Conservation (phyloP, 2,329 filamentous ascomycete species). For the Parascedosporium putredinis region DNA sequence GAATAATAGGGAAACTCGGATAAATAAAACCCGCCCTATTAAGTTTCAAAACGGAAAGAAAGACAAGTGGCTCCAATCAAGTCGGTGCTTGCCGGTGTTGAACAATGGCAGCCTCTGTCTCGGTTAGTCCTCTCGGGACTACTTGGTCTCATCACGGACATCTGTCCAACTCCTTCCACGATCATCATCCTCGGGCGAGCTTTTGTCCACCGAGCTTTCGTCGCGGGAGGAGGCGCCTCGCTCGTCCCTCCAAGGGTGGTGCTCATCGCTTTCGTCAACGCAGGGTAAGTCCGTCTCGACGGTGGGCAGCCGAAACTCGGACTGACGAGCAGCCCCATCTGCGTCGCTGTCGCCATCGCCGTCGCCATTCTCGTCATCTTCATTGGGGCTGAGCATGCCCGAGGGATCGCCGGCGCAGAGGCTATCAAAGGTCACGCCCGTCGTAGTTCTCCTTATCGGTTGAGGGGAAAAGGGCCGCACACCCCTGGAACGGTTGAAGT, state of each 20-base stretch:
- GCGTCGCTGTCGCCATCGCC: conserved; percentile 6
- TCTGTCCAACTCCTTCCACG: conserved; percentile 8
- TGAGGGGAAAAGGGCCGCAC: conserved; percentile 52
- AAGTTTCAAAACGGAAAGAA: background rate
- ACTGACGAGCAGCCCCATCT: background rate
- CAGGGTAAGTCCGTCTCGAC: conserved; percentile 29
- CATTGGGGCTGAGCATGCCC: background rate
- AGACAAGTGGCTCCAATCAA: background rate
- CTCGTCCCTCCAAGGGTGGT: conserved; percentile 18
- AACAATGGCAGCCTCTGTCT: background rate
- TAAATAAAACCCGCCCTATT: too few relatives aligned
- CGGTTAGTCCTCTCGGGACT: background rate
- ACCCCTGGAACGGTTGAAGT: conserved; percentile 42
- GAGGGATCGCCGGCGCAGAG: conserved; percentile 1
- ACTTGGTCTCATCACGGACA: conserved; percentile 9
- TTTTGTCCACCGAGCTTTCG: conserved; percentile 3
- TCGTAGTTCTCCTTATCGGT: conserved; percentile 17
- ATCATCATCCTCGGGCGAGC: conserved; percentile 10
- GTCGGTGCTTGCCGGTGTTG: background rate
- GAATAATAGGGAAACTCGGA: too few relatives aligned
- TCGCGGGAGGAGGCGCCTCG: conserved; percentile 9
- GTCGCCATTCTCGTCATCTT: conserved; percentile 11
- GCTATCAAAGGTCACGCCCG: conserved; percentile 7
- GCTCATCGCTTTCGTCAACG: conserved; percentile 14
- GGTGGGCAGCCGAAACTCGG: conserved; percentile 22